These are phyloP conservation scores for Amanita pseudoporphyria DNA, from an alignment of 768 basidiomycete species.

Conservation along the genomic window DNA sequence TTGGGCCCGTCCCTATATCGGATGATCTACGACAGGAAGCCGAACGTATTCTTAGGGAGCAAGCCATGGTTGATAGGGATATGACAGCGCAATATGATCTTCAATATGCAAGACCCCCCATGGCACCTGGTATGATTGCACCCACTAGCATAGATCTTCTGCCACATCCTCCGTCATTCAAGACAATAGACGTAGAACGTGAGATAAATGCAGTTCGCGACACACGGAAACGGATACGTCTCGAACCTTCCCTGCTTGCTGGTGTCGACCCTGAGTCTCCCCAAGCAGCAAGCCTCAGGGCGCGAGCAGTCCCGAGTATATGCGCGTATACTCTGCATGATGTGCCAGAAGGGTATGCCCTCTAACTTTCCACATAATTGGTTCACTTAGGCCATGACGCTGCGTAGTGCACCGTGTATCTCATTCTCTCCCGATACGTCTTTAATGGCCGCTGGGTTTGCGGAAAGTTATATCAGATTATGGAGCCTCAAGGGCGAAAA, in stretches of 20 bases:
- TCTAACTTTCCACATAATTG: not conserved
- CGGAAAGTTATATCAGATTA: conserved; percentile 89
- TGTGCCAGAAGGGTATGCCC: conserved; percentile 80
- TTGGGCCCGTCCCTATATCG: conserved; percentile 72
- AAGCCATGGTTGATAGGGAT: conserved; percentile 68
- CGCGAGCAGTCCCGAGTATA: conserved; percentile 79
- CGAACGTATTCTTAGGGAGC: conserved; percentile 70
- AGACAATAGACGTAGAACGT: conserved; percentile 77
- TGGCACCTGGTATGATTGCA: conserved; percentile 45
- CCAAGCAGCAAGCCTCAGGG: conserved; percentile 46
- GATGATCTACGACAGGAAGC: conserved; percentile 79
- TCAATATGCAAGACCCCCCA: conserved; percentile 38
- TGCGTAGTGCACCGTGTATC: conserved; percentile 65
- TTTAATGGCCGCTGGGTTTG: conserved; percentile 89
- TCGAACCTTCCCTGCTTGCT: conserved; percentile 64
- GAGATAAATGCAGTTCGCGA: conserved; percentile 89
- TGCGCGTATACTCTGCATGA: conserved; percentile 95
- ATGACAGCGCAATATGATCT: conserved; percentile 58
- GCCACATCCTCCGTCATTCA: conserved; percentile 78
- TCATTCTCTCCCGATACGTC: conserved; percentile 88
- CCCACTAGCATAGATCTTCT: conserved; percentile 67
- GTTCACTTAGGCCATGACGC: conserved; percentile 1
- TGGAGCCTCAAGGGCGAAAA: conserved; percentile 95
- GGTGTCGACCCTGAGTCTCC: conserved; percentile 48
- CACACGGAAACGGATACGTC: conserved; percentile 81